Conservation (phyloP, 257 asterid genomes). For the Petrea volubilis region DNA sequence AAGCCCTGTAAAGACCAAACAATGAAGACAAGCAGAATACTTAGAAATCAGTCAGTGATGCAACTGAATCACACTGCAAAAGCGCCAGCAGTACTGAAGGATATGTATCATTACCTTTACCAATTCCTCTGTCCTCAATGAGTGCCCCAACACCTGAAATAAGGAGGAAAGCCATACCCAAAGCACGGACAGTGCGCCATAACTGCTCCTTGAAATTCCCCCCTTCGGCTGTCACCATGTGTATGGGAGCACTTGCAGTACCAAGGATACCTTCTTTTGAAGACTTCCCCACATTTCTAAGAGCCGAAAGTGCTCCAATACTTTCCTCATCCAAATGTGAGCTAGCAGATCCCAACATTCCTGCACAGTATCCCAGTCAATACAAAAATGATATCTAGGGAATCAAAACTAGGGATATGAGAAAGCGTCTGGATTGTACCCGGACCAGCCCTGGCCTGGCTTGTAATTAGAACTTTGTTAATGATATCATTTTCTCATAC, state of each 20-base stretch:
- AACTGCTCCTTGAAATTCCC: conserved; percentile 81
- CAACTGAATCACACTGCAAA: conserved; percentile 10
- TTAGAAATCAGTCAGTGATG: neutral
- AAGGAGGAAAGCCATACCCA: conserved; percentile 73
- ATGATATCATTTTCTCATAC: too few species aligned
- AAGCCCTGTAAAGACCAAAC: conserved; percentile 53
- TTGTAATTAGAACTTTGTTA: too few species aligned
- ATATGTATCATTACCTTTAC: conserved; percentile 60
- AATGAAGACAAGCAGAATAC: neutral
- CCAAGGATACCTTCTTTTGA: conserved; percentile 77
- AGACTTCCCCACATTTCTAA: conserved; percentile 60
- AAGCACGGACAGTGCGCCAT: conserved; percentile 83
- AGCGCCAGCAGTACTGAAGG: neutral
- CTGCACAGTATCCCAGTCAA: conserved; percentile 29
- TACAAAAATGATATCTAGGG: neutral
- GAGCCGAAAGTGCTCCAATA: conserved; percentile 67
- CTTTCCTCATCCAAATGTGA: conserved; percentile 60
- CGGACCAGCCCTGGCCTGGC: too few species aligned
- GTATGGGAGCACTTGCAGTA: conserved; percentile 82
- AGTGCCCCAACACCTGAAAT: conserved; percentile 84
- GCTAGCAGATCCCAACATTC: conserved; percentile 45
- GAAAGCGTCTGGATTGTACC: too few species aligned
- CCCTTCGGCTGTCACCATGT: conserved; percentile 81
- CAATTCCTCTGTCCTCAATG: conserved; percentile 80
- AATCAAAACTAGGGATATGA: too few species aligned